Evolutionary conservation across 2,329 filamentous ascomycete species (phyloP), one percentile per base, ranked within the genome.

Genomic region (Neophaeococcomyces mojaviensis): DNA sequence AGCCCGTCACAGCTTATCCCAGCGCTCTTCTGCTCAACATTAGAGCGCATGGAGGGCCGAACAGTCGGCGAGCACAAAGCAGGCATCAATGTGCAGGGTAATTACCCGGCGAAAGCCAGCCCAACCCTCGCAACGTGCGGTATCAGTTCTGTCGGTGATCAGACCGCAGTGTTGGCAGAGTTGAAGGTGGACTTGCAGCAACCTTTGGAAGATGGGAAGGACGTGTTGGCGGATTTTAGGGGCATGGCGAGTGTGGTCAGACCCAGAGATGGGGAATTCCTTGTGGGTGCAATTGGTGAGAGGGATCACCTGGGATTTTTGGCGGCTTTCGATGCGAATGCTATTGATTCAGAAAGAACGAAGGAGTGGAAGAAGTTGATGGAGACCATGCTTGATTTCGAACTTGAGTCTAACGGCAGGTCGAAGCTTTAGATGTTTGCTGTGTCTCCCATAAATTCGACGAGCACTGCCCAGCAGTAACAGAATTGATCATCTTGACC

Each of bases 231-330:
- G 5, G 52, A 54, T 32, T 53, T 55, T 36, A 44, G 50, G 12
- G 46, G 47, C 8, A 40, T 52, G 9, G 20, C 48, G 18, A 52
- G 47, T 15, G 45, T 42, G n/a, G 51, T 55, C 2, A 47, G 53
- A 32, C 51, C 53, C 7, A 44, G 53, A 15, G 48, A 55, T 35
- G 53, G 53, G 2, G 53, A 55, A 38, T 55, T 55, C 33, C 44
- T 55, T 20, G 49, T 52, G 12, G 53, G 53, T 8, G 47, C 47
- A n/a, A 38, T 43, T 12, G 51, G 53, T 7, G 48, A 52, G 22
- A 40, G 38, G 16, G 49, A 50, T n/a, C 26, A 31, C 9, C 24
- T 55, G 13, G 33, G 46, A 16, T 52, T 55, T 24, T 42, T 38
- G 6, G 51, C 47, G 20, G 47, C 49, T 19, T 52, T 50, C 24